Evolutionary conservation across 2,329 filamentous ascomycete species (phyloP), one percentile per base, ranked within the genome.

Genomic region (Ophiocordyceps camponoti-rufipedis): DNA sequence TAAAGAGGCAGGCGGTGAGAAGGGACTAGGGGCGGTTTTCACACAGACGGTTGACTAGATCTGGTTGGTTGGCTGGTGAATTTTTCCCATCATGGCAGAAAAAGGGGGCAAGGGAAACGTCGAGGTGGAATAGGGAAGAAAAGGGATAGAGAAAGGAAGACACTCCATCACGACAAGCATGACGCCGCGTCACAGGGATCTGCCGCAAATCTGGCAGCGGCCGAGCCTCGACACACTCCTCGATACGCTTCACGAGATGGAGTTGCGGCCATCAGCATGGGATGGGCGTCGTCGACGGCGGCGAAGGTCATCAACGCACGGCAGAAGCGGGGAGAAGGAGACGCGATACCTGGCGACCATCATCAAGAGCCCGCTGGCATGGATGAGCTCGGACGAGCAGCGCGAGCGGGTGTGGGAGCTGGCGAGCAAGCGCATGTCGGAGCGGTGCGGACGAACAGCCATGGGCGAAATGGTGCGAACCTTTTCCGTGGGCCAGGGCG

Each of bases 371-470:
- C 66, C 69, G 5, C 67, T 91, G 35, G 57, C 61, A 14, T 91
- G 85, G 85, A 73, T 89, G 23, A 23, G 3, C 47, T 59, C 70
- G 8, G 69, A 76, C 48, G 80, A 85, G 23, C 74, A 75, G 3
- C 66, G 74, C 51, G 85, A 89, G 57, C 56, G 62, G 6, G 62
- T 93, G 13, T 94, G 87, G 84, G 78, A 83, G 42, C 69, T 80
- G 51, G 87, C 89, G 2, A 87, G 86, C 53, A 73, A 74, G 48
- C 73, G 89, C 43, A 72, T 96, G 49, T 81, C 85, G 41, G 88
- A 95, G 61, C 74, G 89, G 14, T 94, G 87, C 49, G 91, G 91
- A 1, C 74, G 91, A 45, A 56, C 60, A 52, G 70, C 68, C 13
- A 75, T 78, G 72, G 71, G 73, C 13, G 72, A 75, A 47, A 69